Evolutionary conservation across 2,329 filamentous ascomycete genomes (phyloP).

Genomic region (Macrophomina tecta): DNA sequence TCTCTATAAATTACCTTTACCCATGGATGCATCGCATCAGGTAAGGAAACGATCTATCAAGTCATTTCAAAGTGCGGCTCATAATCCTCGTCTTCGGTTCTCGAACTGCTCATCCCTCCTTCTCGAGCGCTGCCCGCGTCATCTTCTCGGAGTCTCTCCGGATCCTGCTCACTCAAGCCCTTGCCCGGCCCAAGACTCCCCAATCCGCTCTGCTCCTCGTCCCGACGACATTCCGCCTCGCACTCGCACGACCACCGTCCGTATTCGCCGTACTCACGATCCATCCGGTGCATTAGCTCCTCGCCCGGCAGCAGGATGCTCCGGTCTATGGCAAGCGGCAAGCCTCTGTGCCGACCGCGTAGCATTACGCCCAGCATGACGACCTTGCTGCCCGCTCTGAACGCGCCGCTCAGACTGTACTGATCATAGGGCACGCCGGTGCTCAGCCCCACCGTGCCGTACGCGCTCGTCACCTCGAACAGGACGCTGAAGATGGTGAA

Average conservation of each 20-base stretch:
- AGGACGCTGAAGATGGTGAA: constrained; percentile 45
- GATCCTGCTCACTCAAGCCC: not conserved
- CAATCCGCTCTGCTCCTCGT: constrained; percentile 20
- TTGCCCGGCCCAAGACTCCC: not conserved
- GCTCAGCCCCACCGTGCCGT: constrained; percentile 67
- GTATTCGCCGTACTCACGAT: constrained; percentile 35
- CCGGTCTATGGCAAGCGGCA: constrained; percentile 40
- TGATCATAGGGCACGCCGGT: constrained; percentile 61
- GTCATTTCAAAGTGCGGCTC: constrained; percentile 21
- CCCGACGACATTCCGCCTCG: constrained; percentile 30
- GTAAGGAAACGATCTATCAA: not conserved
- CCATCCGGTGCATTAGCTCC: constrained; percentile 43
- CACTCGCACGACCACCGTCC: constrained; percentile 27
- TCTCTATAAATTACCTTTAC: too few species aligned
- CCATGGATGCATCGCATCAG: too few species aligned
- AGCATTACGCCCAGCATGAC: constrained; percentile 65
- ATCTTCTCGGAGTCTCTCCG: not conserved
- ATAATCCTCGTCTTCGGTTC: not conserved
- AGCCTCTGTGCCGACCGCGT: constrained; percentile 38
- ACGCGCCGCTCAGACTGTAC: constrained; percentile 62
- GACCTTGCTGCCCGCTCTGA: constrained; percentile 63
- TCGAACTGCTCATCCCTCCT: not conserved
- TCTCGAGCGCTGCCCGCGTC: not conserved
- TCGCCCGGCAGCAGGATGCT: constrained; percentile 42
- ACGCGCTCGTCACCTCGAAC: constrained; percentile 64